phyloP scores from a whole-genome alignment of 2,329 filamentous ascomycete genomes.

The Ophiocordyceps camponoti-leonardi region DNA sequence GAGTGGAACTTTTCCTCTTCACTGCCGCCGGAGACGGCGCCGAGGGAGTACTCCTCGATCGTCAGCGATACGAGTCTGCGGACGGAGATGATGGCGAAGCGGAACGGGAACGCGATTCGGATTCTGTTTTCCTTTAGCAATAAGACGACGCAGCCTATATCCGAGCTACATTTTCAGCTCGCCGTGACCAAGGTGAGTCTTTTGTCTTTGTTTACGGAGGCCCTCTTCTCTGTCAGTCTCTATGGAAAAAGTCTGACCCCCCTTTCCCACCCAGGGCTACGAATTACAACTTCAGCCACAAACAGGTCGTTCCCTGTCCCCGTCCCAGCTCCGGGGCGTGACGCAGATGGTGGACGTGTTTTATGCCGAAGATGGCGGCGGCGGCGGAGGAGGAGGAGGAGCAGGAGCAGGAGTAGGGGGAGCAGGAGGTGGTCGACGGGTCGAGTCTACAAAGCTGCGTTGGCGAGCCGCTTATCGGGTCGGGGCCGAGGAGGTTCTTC shows the following conservation, averaged over 20 bases:
- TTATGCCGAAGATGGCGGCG: constrained; percentile 50
- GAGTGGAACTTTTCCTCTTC: constrained; percentile 91
- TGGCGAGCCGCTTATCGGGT: constrained; percentile 76
- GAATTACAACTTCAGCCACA: constrained; percentile 72
- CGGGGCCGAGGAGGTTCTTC: constrained; percentile 35
- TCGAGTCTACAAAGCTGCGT: constrained; percentile 68
- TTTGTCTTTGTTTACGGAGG: no score
- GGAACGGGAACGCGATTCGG: constrained; percentile 42
- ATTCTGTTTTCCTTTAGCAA: constrained; percentile 77
- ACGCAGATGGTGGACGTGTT: constrained; percentile 63
- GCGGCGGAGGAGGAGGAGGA: no score
- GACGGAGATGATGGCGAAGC: constrained; percentile 55
- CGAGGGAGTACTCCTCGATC: constrained; percentile 43
- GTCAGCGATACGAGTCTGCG: constrained; percentile 55
- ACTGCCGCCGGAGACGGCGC: constrained; percentile 43
- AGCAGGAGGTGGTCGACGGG: constrained; percentile 43
- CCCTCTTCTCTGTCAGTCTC: no score
- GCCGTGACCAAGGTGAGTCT: constrained; percentile 37
- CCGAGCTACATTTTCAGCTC: constrained; percentile 75
- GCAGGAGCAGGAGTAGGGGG: no score
- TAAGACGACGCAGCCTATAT: constrained; percentile 50
- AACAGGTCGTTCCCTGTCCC: constrained; percentile 57
- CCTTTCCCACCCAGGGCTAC: no score
- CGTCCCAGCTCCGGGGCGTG: constrained; percentile 58
- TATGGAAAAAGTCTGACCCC: no score